Base-by-base conservation (phyloP, 768 basidiomycete species). In the Pseudohyphozyma bogoriensis region DNA sequence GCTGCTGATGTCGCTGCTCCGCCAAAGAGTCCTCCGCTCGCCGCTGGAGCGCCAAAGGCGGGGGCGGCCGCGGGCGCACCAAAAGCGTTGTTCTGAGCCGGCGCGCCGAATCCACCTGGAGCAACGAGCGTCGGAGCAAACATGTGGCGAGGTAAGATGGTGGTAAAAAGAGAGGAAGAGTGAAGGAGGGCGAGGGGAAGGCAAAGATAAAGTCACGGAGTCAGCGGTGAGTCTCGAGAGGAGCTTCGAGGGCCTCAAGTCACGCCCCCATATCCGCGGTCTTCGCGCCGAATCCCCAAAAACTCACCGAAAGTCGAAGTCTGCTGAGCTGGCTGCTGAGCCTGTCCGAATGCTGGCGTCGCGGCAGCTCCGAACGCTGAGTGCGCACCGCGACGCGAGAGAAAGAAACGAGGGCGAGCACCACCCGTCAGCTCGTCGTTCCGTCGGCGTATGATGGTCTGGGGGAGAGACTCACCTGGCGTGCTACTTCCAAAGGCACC, bases 41-140 rank as follows among this genome's bases (percentile, higher is more conserved):
- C 35, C 2, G 58, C 50, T 18, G 63, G 55, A 29, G 28, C 49
- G 33, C 60, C 60, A 51, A 62, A 62, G 37, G 51, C 35, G 22
- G 56, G 37, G n/a, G 63, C 28, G 15, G 49, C 35, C 15, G 64
- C 32, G 9, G 59, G 16, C 13, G 57, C 50, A 36, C 62, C 62
- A 40, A 64, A 64, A 12, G 57, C 58, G 33, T 45, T 44, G 8
- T 51, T 55, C n/a, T 53, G 46, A 39, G 51, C 37, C 15, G 53
- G 26, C 10, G 55, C 33, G 33, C 64, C 68, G 26, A 66, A 68
- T 3, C 58, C 64, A 20, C 63, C 66, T 60, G 32, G 12, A 5
- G 44, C 8, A 49, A 35, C 22, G 32, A 18, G 16, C 29, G 28
- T 2, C 15, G 22, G 35, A 44, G 12, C 37, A 18, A 18, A 44